These are phyloP conservation scores for Xylariaceae sp. DNA, from an alignment of 2,329 filamentous ascomycete genomes.

Conservation along the genomic window DNA sequence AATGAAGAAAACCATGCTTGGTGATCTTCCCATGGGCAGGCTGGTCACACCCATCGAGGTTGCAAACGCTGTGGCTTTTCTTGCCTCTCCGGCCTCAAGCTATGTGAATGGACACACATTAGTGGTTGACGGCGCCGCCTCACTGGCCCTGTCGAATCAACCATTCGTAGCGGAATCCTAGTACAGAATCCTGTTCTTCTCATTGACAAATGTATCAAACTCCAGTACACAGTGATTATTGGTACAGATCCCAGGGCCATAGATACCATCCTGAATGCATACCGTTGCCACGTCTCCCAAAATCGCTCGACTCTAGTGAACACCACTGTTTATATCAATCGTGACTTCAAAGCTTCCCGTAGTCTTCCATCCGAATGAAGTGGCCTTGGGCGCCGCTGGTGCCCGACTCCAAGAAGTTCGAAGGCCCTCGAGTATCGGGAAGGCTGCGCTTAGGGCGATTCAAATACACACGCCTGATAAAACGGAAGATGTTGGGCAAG, in stretches of 20 bases:
- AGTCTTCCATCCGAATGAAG: slow-evolving; percentile 3
- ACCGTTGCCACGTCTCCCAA: too few relatives aligned
- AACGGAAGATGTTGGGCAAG: slow-evolving; percentile 3
- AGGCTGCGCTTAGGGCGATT: slow-evolving; percentile 1
- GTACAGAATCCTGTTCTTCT: background rate
- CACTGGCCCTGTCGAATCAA: slow-evolving; percentile 9
- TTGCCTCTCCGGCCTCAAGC: slow-evolving; percentile 12
- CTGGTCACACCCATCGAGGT: slow-evolving; percentile 7
- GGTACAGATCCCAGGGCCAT: too few relatives aligned
- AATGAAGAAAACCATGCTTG: slow-evolving; percentile 9
- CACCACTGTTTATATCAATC: too few relatives aligned
- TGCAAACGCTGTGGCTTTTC: slow-evolving; percentile 13
- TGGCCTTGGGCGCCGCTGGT: background rate
- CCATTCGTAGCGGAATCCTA: slow-evolving; percentile 6
- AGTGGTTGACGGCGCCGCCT: slow-evolving; percentile 13
- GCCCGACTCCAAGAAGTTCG: background rate
- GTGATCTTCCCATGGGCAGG: slow-evolving; percentile 11
- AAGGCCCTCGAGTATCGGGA: background rate
- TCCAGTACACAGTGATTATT: too few relatives aligned
- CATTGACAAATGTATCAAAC: too few relatives aligned
- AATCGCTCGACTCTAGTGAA: too few relatives aligned
- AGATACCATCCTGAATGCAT: too few relatives aligned
- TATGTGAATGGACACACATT: slow-evolving; percentile 15
- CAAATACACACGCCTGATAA: background rate
- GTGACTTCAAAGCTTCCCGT: too few relatives aligned